phyloP scores from a whole-genome alignment of 495 filamentous ascomycete species.

The Penicillium lagena region DNA sequence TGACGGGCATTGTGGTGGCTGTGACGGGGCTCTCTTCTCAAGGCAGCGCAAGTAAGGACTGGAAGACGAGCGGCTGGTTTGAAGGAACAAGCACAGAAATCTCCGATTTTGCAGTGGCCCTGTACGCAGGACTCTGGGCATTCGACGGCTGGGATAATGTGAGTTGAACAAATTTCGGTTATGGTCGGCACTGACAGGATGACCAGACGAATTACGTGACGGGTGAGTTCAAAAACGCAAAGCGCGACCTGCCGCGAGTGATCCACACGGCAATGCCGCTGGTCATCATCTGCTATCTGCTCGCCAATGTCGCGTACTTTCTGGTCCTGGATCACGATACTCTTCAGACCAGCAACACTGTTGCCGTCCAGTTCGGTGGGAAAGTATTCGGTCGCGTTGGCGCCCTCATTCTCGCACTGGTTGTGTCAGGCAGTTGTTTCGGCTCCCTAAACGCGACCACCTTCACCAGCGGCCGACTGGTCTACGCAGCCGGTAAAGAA shows the following conservation, averaged over 20 bases:
- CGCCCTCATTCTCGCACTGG: slow-evolving; percentile 77
- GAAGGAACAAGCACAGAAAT: slow-evolving; percentile 73
- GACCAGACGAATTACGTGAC: slow-evolving; percentile 90
- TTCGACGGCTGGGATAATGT: slow-evolving; percentile 99
- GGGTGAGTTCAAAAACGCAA: slow-evolving; percentile 89
- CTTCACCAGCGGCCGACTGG: slow-evolving; percentile 85
- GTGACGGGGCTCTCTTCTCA: slow-evolving; percentile 73
- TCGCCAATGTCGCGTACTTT: slow-evolving; percentile 90
- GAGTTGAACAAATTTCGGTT: slow-evolving; percentile 22
- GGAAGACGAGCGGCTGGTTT: slow-evolving; percentile 87
- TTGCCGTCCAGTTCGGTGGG: slow-evolving; percentile 88
- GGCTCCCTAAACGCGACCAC: slow-evolving; percentile 92
- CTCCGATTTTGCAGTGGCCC: slow-evolving; percentile 79
- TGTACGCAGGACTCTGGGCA: slow-evolving; percentile 96
- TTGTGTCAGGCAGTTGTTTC: slow-evolving; percentile 83
- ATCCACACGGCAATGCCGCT: slow-evolving; percentile 97
- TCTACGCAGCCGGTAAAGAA: slow-evolving; percentile 93
- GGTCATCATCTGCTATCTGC: slow-evolving; percentile 82
- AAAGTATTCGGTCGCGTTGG: slow-evolving; percentile 84
- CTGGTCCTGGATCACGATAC: slow-evolving; percentile 77
- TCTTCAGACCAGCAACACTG: slow-evolving; percentile 82
- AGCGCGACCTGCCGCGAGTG: slow-evolving; percentile 83
- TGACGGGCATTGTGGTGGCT: slow-evolving; percentile 87
- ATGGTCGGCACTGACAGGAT: slow-evolving; percentile 3
- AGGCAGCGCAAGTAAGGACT: slow-evolving; percentile 72